Conservation (phyloP, 257 asterid species). For the Coffea eugenioides region DNA sequence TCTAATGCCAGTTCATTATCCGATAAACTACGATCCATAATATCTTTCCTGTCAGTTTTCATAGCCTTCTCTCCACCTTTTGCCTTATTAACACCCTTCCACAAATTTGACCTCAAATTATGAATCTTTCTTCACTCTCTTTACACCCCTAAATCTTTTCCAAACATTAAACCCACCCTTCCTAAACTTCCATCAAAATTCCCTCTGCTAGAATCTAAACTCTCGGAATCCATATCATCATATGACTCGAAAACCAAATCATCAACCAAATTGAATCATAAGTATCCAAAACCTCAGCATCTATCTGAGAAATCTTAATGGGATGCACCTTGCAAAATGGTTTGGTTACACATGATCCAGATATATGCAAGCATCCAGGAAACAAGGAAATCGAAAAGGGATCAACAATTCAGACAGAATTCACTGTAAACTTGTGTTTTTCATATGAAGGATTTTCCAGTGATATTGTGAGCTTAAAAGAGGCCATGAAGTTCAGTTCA, state of each 20-base stretch:
- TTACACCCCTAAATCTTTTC: slow-evolving; percentile 45
- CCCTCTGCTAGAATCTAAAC: slow-evolving; percentile 30
- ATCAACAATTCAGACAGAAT: slow-evolving; percentile 33
- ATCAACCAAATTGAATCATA: slow-evolving; percentile 32
- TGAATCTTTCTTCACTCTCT: slow-evolving; percentile 24
- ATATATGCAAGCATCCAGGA: slow-evolving; percentile 39
- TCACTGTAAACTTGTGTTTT: slow-evolving; percentile 29
- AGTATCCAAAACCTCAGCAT: slow-evolving; percentile 37
- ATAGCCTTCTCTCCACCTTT: slow-evolving; percentile 26
- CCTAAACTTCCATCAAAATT: slow-evolving; percentile 21
- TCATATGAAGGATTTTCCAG: slow-evolving; percentile 47
- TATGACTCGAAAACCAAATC: slow-evolving; percentile 12
- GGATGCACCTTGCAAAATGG: slow-evolving; percentile 50
- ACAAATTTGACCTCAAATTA: slow-evolving; percentile 24
- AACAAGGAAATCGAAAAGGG: slow-evolving; percentile 39
- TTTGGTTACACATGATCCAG: slow-evolving; percentile 41
- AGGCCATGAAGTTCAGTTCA: slow-evolving; percentile 45
- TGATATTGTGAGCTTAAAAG: slow-evolving; percentile 50
- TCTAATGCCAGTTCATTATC: slow-evolving; percentile 26
- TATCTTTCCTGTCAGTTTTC: slow-evolving; percentile 19
- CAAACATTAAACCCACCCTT: slow-evolving; percentile 42
- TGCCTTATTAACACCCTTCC: slow-evolving; percentile 14
- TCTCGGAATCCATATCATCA: slow-evolving; percentile 32
- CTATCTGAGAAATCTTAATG: slow-evolving; percentile 51
- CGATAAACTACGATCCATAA: slow-evolving; percentile 16